phyloP scores from a whole-genome alignment of 192 early-diverging fungal species.

The Coemansia sp. region DNA sequence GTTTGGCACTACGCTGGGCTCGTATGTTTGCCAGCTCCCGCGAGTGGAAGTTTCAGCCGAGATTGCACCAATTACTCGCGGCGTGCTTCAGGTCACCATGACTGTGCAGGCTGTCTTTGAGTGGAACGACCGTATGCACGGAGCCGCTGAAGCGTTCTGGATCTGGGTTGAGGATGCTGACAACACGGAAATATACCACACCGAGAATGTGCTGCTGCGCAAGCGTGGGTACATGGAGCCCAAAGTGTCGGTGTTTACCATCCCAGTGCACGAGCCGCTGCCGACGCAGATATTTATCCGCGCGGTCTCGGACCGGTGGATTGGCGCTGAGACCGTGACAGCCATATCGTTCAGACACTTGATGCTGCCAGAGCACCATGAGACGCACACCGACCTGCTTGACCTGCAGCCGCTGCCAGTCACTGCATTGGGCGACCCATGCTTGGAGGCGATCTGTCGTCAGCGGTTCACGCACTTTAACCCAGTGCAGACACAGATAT shows the following conservation, averaged over 20 bases:
- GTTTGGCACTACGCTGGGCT: slow-evolving; percentile 72
- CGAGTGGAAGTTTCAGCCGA: slow-evolving; percentile 73
- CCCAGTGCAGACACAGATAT: slow-evolving; percentile 98
- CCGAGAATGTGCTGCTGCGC: slow-evolving; percentile 84
- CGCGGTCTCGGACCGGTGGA: slow-evolving; percentile 94
- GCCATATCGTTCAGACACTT: slow-evolving; percentile 91
- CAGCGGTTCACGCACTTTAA: slow-evolving; percentile 94
- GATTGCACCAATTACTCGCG: slow-evolving; percentile 91
- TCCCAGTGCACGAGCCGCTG: slow-evolving; percentile 89
- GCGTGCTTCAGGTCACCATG: slow-evolving; percentile 81
- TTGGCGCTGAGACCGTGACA: slow-evolving; percentile 82
- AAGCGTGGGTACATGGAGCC: slow-evolving; percentile 67
- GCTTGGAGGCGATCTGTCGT: slow-evolving; percentile 82
- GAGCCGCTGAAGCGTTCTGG: slow-evolving; percentile 88
- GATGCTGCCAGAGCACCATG: slow-evolving; percentile 81
- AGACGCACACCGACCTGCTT: slow-evolving; percentile 89
- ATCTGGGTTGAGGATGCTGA: slow-evolving; percentile 94
- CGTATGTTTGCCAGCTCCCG: slow-evolving; percentile 85
- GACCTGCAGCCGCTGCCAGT: slow-evolving; percentile 90
- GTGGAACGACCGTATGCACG: slow-evolving; percentile 95
- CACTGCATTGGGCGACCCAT: slow-evolving; percentile 74
- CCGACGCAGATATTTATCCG: slow-evolving; percentile 89
- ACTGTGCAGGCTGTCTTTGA: slow-evolving; percentile 82
- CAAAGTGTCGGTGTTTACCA: slow-evolving; percentile 76
- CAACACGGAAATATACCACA: slow-evolving; percentile 86